These are phyloP conservation scores for Takakia lepidozioides DNA, from an alignment of 225 moss, liverwort and hornwort species.

Conservation along the genomic window DNA sequence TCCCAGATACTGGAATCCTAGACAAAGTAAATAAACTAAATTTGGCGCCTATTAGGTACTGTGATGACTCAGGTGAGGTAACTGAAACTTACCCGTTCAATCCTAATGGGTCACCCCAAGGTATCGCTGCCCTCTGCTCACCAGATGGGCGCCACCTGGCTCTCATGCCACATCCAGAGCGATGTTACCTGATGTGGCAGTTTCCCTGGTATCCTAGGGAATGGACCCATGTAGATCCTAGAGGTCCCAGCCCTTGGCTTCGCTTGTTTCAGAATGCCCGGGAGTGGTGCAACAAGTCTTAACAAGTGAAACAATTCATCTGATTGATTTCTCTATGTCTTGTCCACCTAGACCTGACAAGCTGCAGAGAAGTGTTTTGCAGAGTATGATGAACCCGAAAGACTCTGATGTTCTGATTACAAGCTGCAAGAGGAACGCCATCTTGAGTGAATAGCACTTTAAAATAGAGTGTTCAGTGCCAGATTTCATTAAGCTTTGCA, in stretches of 20 bases:
- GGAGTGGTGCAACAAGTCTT: conserved; percentile 62
- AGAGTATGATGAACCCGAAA: too few relatives aligned
- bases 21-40: conserved; percentile 38
- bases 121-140: conserved; percentile 89
- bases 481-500: too few relatives aligned
- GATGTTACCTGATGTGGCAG: conserved; percentile 98
- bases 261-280: conserved; percentile 85
- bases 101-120: conserved; percentile 88
- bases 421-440: too few relatives aligned
- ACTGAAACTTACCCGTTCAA: conserved; percentile 90
- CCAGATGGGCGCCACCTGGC: conserved; percentile 90
- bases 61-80: conserved; percentile 66
- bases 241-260: conserved; percentile 92
- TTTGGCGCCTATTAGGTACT: conserved; percentile 72
- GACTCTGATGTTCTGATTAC: too few relatives aligned
- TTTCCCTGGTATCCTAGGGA: conserved; percentile 93
- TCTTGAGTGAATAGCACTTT: too few relatives aligned
- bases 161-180: conserved; percentile 95
- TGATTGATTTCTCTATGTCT: too few relatives aligned
- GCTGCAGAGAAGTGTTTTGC: too few relatives aligned
- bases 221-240: conserved; percentile 57
- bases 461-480: too few relatives aligned
- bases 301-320: too few relatives aligned
- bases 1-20: conserved; percentile 55
- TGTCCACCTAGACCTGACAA: too few relatives aligned